Evolutionary conservation across 306 rosid genomes (phyloP).

Genomic region (Begonia masoniana): DNA sequence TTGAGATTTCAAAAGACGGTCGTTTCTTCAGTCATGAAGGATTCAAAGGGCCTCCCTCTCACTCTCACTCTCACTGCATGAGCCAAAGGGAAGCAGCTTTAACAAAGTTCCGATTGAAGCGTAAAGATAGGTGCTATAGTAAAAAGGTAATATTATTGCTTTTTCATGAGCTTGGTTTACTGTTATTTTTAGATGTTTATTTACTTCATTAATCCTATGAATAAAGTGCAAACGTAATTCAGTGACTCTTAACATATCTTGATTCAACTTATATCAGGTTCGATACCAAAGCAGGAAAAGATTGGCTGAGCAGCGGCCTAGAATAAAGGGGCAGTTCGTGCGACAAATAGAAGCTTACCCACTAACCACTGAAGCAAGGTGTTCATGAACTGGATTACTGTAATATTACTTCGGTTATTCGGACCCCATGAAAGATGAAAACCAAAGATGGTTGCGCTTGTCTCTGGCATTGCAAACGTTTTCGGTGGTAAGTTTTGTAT

Average conservation of each 20-base stretch:
- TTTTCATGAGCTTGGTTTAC: background rate
- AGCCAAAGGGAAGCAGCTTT: slow-evolving; percentile 71
- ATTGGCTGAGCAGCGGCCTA: background rate
- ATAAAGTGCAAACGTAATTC: background rate
- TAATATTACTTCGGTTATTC: background rate
- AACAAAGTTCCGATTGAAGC: slow-evolving; percentile 49
- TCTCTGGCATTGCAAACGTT: background rate
- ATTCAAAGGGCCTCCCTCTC: slow-evolving; percentile 5
- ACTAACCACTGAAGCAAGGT: background rate
- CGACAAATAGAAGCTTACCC: background rate
- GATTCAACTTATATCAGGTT: background rate
- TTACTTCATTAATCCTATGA: background rate
- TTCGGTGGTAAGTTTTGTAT: background rate
- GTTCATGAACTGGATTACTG: background rate
- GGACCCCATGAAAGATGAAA: background rate
- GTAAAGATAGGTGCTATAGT: slow-evolving; percentile 53
- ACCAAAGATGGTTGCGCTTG: background rate
- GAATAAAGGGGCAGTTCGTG: background rate
- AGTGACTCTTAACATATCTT: background rate
- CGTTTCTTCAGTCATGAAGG: slow-evolving; percentile 19
- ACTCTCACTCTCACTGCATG: slow-evolving; percentile 19
- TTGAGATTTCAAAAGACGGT: slow-evolving; percentile 18
- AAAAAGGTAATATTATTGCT: slow-evolving; percentile 44
- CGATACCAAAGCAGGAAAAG: background rate
- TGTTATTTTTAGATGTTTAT: background rate